Conservation (phyloP, 2,329 filamentous ascomycete species). For the Fusarium circinatum region DNA sequence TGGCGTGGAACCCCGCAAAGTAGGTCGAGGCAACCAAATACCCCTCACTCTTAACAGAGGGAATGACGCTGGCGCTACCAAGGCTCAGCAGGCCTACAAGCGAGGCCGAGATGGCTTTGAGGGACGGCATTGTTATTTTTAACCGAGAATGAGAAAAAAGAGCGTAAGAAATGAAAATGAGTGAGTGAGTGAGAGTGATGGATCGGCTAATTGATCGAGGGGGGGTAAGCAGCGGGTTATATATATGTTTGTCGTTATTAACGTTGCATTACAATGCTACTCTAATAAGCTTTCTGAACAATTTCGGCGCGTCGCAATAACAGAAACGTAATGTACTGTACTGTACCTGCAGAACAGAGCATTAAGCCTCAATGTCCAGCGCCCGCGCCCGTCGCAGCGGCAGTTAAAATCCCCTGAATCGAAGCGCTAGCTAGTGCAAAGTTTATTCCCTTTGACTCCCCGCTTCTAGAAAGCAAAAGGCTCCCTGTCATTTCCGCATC, state of each 20-base stretch:
- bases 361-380: not conserved
- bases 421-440: slow-evolving; percentile 20
- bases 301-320: not conserved
- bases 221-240: not conserved
- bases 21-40: slow-evolving; percentile 35
- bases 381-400: slow-evolving; percentile 12
- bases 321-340: not conserved
- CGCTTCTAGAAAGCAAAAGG: slow-evolving; percentile 9
- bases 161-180: slow-evolving; percentile 2
- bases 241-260: slow-evolving; percentile 6
- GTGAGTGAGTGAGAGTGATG: not conserved
- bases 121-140: not conserved
- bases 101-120: slow-evolving; percentile 19
- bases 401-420: slow-evolving; percentile 12
- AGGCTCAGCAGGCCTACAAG: slow-evolving; percentile 26
- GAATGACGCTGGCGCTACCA: not conserved
- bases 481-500: slow-evolving; percentile 17
- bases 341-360: not conserved
- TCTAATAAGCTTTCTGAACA: not conserved
- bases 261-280: slow-evolving; percentile 4
- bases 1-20: slow-evolving; percentile 37
- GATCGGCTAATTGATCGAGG: not conserved
- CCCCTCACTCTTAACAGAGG: not conserved
- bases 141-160: not conserved
- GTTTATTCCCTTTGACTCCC: not conserved